A percentile compares a stretch with the other conserved stretches of the same genome.
phyloP scores from a whole-genome alignment of 2,329 filamentous ascomycete species.

The Lachnellula arida region DNA sequence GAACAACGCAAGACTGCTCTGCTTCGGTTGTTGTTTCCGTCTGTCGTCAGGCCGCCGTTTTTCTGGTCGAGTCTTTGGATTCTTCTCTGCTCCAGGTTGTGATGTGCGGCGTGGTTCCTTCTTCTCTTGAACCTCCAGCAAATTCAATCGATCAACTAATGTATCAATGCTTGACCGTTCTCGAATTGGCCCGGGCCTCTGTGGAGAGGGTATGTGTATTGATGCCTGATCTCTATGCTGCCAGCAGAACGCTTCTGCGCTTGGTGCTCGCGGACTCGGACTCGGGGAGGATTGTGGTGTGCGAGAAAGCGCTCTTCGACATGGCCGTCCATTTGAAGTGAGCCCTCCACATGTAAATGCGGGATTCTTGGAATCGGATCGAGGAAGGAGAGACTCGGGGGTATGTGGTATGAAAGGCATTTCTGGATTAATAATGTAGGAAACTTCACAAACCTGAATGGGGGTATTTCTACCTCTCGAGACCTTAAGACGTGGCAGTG shows the following conservation, averaged over 20 bases:
- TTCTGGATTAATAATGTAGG: constrained; percentile 10
- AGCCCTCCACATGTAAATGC: constrained; percentile 83
- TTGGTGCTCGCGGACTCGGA: constrained; percentile 25
- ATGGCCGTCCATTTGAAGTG: constrained; percentile 76
- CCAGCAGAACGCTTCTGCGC: constrained; percentile 66
- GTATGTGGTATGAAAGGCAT: constrained; percentile 69
- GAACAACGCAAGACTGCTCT: constrained; percentile 19
- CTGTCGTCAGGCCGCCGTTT: constrained; percentile 3
- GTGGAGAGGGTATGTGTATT: constrained; percentile 38
- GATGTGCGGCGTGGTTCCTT: constrained; percentile 24
- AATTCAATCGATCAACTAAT: constrained; percentile 70
- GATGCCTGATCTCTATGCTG: constrained; percentile 81
- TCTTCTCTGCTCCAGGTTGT: constrained; percentile 21
- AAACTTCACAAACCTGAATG: constrained; percentile 17
- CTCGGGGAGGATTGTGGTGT: constrained; percentile 25
- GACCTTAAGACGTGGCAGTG: constrained; percentile 16
- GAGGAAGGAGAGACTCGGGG: constrained; percentile 72
- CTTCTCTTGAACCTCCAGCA: constrained; percentile 56
- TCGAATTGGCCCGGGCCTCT: constrained; percentile 44
- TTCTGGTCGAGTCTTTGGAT: neutral
- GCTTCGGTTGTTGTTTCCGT: constrained; percentile 14
- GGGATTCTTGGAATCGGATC: constrained; percentile 81
- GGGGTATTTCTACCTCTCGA: constrained; percentile 4
- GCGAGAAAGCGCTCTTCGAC: constrained; percentile 64
- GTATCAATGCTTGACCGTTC: constrained; percentile 80